Evolutionary conservation across 2,329 filamentous ascomycete genomes (phyloP), one percentile per base, ranked within the genome.

Genomic region (Rhinocladiella mackenziei): DNA sequence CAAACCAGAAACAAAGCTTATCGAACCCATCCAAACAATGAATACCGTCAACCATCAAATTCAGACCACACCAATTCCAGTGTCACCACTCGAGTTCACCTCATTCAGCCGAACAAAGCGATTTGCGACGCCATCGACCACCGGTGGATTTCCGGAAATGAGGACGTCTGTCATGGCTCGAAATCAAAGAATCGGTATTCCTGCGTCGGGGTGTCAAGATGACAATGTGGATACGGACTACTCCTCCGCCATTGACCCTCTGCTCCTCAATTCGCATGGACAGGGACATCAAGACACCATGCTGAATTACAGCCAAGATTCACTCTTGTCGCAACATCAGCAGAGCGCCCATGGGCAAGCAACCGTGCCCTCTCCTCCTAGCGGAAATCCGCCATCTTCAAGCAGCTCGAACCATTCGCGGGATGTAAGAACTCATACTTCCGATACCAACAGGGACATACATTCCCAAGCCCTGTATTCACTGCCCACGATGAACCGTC

Each of bases 121-220:
- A 44, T 52, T 43, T 50, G 45, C 56, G 48, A 50, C 56, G 45
- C 43, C 52, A 33, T 48, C 53, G 30, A 56, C 65, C 47, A 69
- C 68, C 13, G 22, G 25, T 75, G 53, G 72, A 74, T 46, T 66
- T 78, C 32, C 70, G 77, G 45, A 72, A 72, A 48, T 76, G n/a
- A n/a, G n/a, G n/a, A n/a, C n/a, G n/a, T n/a, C n/a, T n/a, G n/a
- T 55, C 43, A 51, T 55, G 42, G 51, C 48, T 19, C 60, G 55
- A 45, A 60, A 42, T 38, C 45, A 43, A 45, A 50, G 29, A 39
- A 41, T 22, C 67, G 65, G 11, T 69, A 65, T 5, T 66, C 60
- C 8, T 69, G 72, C 3, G 68, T 60, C 33, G 43, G 57, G n/a
- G 20, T 54, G 32, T 30, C 48, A 18, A 41, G 53, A 43, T 17